phyloP scores from a whole-genome alignment of 2,329 filamentous ascomycete species.

The Sporothrix pallida region DNA sequence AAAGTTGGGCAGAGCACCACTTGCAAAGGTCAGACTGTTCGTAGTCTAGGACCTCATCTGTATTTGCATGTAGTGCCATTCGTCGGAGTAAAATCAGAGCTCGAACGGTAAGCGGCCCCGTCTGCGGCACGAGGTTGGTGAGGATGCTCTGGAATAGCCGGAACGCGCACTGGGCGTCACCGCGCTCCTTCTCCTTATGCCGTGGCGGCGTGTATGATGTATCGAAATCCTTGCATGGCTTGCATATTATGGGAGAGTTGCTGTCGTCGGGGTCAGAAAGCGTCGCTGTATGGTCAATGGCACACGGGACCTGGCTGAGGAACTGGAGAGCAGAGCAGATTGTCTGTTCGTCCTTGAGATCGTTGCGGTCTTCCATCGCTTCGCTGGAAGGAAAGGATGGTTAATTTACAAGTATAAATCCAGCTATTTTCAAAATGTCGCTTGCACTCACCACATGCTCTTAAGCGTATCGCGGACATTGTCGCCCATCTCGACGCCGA shows the following conservation, averaged over 20 bases:
- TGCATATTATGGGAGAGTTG: conserved; percentile 30
- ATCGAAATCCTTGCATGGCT: conserved; percentile 26
- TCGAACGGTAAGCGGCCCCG: conserved; percentile 33
- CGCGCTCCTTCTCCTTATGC: conserved; percentile 27
- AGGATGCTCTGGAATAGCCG: conserved; percentile 14
- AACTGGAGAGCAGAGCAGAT: conserved; percentile 27
- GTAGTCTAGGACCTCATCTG: conserved; percentile 33
- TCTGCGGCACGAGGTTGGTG: neutral
- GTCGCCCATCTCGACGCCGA: conserved; percentile 25
- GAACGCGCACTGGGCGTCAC: conserved; percentile 1
- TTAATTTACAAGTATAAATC: neutral
- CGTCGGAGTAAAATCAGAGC: conserved; percentile 32
- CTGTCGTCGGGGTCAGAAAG: conserved; percentile 31
- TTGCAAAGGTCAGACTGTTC: conserved; percentile 33
- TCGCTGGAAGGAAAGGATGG: neutral
- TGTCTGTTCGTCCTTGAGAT: conserved; percentile 13
- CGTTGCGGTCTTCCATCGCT: neutral
- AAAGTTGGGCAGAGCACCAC: conserved; percentile 34
- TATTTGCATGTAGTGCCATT: conserved; percentile 32
- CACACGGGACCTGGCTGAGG: conserved; percentile 33
- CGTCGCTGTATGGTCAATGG: conserved; percentile 22
- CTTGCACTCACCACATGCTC: conserved; percentile 32
- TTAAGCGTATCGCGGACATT: conserved; percentile 25
- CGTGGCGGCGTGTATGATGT: neutral
- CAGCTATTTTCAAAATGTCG: neutral